Evolutionary conservation across 2,329 filamentous ascomycete genomes (phyloP), one percentile per base, ranked within the genome.

Genomic region (Aschersonia sp.): DNA sequence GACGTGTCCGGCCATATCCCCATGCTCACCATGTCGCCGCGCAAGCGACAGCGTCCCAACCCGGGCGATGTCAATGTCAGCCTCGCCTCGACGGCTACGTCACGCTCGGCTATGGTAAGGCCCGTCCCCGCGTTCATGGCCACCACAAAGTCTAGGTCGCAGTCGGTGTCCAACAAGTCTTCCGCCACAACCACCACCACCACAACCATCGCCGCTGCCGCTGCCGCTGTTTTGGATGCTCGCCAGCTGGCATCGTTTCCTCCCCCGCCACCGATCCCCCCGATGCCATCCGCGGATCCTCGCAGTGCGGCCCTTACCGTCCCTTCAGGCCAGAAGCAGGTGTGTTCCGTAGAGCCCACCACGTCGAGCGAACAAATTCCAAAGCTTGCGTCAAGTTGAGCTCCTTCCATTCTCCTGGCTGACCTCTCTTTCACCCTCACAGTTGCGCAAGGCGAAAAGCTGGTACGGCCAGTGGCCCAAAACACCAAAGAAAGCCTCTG

Each of bases 381-480:
- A 22, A 22, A 22, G 22, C 22, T 22, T 22, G 22, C 22, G 4
- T 22, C 22, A 22, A 22, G 22, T 22, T 22, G 22, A 22, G 22
- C 22, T 22, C 22, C 22, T 22, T 22, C 22, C 22, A 22, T 22
- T 37, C 8, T 9, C 3, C 2, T 41, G 9, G 9, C 42, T 31
- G 42, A 31, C 42, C 31, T 11, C 10, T 5, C 10, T 29, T 43
- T 29, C 44, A 29, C 35, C 22, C 41, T 31, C 22, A 35, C 54
- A 77, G 73, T 61, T 71, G 39, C 69, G 67, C 50, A 77, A 77
- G 56, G 62, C 70, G 7, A 66, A 66, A 44, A 80, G 76, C 58
- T 82, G 77, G 78, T 81, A 81, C 59, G 75, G 76, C 47, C 76
- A 77, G 14, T 80, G 75, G 75, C 73, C 76, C 14, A 67, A 73